Evolutionary conservation across 2,329 filamentous ascomycete genomes (phyloP).

Genomic region (Teratosphaeria epicoccoides): DNA sequence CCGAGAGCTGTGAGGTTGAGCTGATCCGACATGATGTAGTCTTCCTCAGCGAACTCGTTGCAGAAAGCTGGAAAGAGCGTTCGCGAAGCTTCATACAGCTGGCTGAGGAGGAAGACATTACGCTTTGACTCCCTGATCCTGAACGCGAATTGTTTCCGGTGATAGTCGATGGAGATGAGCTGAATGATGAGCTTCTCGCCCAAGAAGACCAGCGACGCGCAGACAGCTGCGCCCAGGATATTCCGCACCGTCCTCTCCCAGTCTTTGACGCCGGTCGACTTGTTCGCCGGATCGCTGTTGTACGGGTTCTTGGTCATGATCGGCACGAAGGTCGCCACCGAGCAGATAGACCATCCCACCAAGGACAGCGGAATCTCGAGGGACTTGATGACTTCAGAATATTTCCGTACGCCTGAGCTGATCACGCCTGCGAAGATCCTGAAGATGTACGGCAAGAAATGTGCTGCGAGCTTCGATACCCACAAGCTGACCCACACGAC

Average conservation of each 20-base stretch:
- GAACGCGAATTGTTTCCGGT: conserved; percentile 70
- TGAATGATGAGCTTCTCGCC: conserved; percentile 72
- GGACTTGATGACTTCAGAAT: conserved; percentile 46
- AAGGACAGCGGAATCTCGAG: conserved; percentile 52
- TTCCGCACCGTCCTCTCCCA: conserved; percentile 51
- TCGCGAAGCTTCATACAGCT: conserved; percentile 84
- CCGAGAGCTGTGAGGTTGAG: conserved; percentile 48
- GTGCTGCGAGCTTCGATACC: conserved; percentile 50
- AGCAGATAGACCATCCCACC: conserved; percentile 50
- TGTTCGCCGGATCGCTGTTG: conserved; percentile 1
- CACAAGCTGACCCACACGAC: conserved; percentile 50
- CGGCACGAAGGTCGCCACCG: conserved; percentile 49
- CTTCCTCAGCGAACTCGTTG: conserved; percentile 79
- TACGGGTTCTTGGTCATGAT: conserved; percentile 31
- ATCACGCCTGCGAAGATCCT: conserved; percentile 52
- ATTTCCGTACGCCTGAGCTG: conserved; percentile 54
- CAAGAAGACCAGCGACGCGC: conserved; percentile 60
- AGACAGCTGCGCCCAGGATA: conserved; percentile 56
- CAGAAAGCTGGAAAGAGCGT: conserved; percentile 88
- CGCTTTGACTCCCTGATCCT: conserved; percentile 84
- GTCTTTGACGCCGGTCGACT: conserved; percentile 5
- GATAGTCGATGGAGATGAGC: conserved; percentile 74
- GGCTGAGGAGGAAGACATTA: conserved; percentile 66
- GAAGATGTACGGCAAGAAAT: conserved; percentile 49
- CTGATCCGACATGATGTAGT: conserved; percentile 79